Percentiles rank a stretch among this genome's conserved stretches.
phyloP scores from a whole-genome alignment of 257 asterid genomes.

The Nicotiana undulata region DNA sequence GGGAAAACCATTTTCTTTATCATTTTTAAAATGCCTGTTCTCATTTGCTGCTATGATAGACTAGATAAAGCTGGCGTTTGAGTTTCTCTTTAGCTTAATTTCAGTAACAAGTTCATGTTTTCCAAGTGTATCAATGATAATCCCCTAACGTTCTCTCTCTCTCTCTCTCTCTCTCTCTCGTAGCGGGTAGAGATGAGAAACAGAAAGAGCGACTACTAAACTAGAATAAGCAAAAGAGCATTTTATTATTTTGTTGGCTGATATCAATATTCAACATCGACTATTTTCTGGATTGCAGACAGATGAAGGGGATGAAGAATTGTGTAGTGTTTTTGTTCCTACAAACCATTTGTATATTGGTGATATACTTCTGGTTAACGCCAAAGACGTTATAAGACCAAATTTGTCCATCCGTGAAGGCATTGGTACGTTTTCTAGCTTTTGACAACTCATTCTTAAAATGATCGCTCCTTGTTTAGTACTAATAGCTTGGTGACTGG shows the following conservation, averaged over 20 bases:
- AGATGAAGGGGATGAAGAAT: conserved; percentile 84
- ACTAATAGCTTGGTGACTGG: neutral
- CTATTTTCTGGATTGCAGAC: conserved; percentile 34
- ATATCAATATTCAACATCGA: neutral
- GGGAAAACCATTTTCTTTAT: neutral
- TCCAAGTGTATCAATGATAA: neutral
- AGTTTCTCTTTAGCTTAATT: neutral
- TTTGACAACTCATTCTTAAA: neutral
- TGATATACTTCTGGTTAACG: conserved; percentile 64
- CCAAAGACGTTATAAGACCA: conserved; percentile 70
- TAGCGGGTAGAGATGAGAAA: neutral
- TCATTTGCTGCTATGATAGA: neutral
- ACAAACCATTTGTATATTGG: conserved; percentile 87
- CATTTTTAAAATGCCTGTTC: neutral
- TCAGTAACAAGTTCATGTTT: neutral
- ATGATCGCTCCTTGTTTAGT: neutral
- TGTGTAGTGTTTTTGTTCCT: conserved; percentile 85
- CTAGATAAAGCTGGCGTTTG: neutral
- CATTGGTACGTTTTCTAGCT: conserved; percentile 43
- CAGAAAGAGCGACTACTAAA: neutral
- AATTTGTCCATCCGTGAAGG: conserved; percentile 88
- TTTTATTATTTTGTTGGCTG: neutral
- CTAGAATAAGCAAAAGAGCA: neutral
- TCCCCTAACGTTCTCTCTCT: neutral
- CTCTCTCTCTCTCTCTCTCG: neutral